Base-by-base conservation (phyloP, 2,329 filamentous ascomycete genomes). In the Trichophyton equinum region DNA sequence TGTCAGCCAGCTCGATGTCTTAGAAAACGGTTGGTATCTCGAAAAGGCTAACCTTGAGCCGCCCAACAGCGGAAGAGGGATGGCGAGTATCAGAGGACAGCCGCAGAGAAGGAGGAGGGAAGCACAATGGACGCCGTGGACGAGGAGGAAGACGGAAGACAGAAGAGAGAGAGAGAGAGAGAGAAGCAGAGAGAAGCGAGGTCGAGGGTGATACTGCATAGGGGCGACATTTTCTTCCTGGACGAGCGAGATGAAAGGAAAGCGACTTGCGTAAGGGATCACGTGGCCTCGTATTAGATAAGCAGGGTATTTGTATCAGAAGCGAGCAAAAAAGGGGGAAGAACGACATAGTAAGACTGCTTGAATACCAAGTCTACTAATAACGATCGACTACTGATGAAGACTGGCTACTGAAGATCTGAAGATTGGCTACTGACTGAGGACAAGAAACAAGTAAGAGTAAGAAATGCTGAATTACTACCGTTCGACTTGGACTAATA, bases 401-500 rank as follows among this genome's bases (percentile, higher is more conserved):
- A 27, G 25, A 27, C n/a, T n/a, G n/a, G n/a, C n/a, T 22, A 22
- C 22, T 22, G 22, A 3, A 22, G 22, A 22, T 3, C n/a, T n/a
- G n/a, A n/a, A n/a, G n/a, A n/a, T n/a, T 22, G 22, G 22, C 22
- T 22, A 22, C 22, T 22, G 22, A 22, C 22, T 22, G 22, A 22
- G 22, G 22, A 22, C 1, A 30, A 30, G 27, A 6, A 30, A 30
- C 5, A 30, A 6, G 6, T 30, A 7, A 53, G 13, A 53, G 25
- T 13, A 53, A 27, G 22, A 30, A n/a, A 53, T 13, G 18, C 44
- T 47, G n/a, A 33, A 53, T 53, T 53, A 53, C 15, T 53, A 53
- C 49, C 49, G 49, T 53, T 53, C 49, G 49, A 33, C 49, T 53
- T 25, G 25, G 49, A 53, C 49, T 53, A 53, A 53, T 53, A 53